Evolutionary conservation across 1,284 basidiomycete genomes (phyloP).

Genomic region (Rhodotorula sp.): DNA sequence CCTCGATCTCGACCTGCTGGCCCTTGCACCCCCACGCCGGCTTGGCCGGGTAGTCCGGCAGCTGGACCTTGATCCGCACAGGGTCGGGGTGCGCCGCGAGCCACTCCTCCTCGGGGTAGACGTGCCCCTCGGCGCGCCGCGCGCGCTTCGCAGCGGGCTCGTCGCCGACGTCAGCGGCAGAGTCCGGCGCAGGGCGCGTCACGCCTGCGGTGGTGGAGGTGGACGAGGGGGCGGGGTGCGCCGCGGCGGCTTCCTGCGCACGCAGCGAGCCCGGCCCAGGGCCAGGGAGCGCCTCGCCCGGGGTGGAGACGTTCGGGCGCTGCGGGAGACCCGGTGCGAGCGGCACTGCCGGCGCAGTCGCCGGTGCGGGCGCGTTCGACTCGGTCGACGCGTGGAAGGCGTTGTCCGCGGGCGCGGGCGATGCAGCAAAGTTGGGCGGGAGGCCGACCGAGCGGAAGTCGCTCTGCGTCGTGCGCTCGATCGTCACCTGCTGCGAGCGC

Average conservation of each 20-base stretch:
- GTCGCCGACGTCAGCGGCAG: constrained; percentile 56
- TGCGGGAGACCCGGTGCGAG: constrained; percentile 31
- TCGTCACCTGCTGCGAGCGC: constrained; percentile 3
- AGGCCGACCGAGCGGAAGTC: constrained; percentile 56
- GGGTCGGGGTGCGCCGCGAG: constrained; percentile 83
- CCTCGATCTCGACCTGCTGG: constrained; percentile 69
- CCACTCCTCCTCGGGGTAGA: constrained; percentile 83
- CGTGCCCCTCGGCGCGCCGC: constrained; percentile 73
- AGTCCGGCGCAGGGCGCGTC: constrained; percentile 10
- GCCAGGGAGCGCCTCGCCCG: constrained; percentile 32
- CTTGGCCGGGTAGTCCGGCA: constrained; percentile 73
- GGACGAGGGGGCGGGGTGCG: not conserved
- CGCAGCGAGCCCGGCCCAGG: not conserved
- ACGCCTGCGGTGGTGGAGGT: not conserved
- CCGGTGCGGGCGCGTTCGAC: not conserved
- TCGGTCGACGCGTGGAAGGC: not conserved
- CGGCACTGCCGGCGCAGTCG: constrained; percentile 1
- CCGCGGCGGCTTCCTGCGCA: not conserved
- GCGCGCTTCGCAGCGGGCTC: constrained; percentile 76
- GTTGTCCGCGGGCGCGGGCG: constrained; percentile 46
- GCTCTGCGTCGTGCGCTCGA: constrained; percentile 15
- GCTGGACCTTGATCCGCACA: constrained; percentile 76
- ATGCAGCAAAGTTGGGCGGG: constrained; percentile 55
- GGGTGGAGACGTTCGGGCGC: constrained; percentile 23
- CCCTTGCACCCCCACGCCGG: constrained; percentile 92